Conservation (phyloP, 2,329 filamentous ascomycete species). For the Paecilomyces dactylethromorphus region DNA sequence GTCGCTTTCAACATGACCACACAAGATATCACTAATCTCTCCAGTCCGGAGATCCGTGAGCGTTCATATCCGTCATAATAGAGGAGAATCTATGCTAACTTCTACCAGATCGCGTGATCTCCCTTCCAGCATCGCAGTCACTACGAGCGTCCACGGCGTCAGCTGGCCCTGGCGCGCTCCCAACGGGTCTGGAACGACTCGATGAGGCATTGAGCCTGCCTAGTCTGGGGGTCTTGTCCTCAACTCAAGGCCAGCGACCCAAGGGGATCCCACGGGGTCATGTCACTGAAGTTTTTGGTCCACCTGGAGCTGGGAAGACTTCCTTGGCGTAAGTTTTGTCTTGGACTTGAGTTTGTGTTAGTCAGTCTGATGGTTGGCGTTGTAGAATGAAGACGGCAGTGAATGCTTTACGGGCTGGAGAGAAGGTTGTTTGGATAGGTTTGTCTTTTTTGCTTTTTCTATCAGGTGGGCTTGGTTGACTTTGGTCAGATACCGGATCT, state of each 20-base stretch:
- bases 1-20: conserved; percentile 2
- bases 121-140: conserved; percentile 31
- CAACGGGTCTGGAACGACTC: conserved; percentile 43
- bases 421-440: conserved; percentile 78
- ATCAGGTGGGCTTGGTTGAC: conserved; percentile 4
- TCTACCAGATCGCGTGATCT: conserved; percentile 21
- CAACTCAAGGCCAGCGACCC: conserved; percentile 9
- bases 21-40: conserved; percentile 24
- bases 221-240: conserved; percentile 5
- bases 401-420: conserved; percentile 54
- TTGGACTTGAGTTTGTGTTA: conserved; percentile 3
- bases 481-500: conserved; percentile 41
- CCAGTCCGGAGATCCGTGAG: conserved; percentile 24
- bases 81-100: neutral
- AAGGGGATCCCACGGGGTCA: conserved; percentile 68
- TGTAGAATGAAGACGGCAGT: conserved; percentile 63
- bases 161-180: conserved; percentile 13
- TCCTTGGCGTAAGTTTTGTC: conserved; percentile 60
- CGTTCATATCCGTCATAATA: neutral
- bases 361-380: neutral
- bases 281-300: conserved; percentile 81
- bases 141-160: conserved; percentile 20
- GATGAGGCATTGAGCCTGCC: conserved; percentile 29
- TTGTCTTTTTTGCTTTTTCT: conserved; percentile 26
- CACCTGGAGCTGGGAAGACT: conserved; percentile 80